Conservation (phyloP, 257 asterid species). For the Solanum pennellii region DNA sequence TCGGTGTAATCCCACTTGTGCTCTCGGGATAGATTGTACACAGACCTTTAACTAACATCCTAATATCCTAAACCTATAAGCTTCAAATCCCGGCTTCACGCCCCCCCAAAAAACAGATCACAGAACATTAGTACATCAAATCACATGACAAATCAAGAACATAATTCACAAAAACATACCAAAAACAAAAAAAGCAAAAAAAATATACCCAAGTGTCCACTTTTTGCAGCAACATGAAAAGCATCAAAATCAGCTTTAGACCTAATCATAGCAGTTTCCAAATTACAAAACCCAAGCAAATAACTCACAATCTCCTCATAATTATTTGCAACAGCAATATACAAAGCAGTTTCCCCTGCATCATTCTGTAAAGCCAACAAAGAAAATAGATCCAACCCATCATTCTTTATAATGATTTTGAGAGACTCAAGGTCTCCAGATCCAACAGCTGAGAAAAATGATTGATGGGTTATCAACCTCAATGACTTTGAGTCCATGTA, state of each 20-base stretch:
- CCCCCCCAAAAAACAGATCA: not conserved
- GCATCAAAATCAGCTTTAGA: constrained; percentile 74
- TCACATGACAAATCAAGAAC: not conserved
- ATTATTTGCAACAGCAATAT: constrained; percentile 68
- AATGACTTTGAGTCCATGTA: constrained; percentile 71
- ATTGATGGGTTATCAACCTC: constrained; percentile 80
- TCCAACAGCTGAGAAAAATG: constrained; percentile 67
- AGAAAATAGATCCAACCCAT: constrained; percentile 54
- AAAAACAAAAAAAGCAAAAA: not conserved
- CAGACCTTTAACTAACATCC: not conserved
- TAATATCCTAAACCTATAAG: not conserved
- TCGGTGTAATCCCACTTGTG: not conserved
- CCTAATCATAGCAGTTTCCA: constrained; percentile 44
- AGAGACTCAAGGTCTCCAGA: constrained; percentile 61
- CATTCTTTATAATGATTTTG: constrained; percentile 36
- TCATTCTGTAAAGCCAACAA: constrained; percentile 62
- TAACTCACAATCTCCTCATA: constrained; percentile 30
- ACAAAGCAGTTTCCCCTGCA: constrained; percentile 69
- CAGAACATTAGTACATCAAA: not conserved
- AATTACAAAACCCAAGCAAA: constrained; percentile 63
- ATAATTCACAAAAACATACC: not conserved
- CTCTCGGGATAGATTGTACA: not conserved
- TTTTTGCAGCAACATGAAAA: constrained; percentile 75
- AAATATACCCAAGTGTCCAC: constrained; percentile 63
- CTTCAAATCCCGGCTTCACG: not conserved